Evolutionary conservation across 345 rosid species (phyloP).

Genomic region (Arabidopsis suecica): DNA sequence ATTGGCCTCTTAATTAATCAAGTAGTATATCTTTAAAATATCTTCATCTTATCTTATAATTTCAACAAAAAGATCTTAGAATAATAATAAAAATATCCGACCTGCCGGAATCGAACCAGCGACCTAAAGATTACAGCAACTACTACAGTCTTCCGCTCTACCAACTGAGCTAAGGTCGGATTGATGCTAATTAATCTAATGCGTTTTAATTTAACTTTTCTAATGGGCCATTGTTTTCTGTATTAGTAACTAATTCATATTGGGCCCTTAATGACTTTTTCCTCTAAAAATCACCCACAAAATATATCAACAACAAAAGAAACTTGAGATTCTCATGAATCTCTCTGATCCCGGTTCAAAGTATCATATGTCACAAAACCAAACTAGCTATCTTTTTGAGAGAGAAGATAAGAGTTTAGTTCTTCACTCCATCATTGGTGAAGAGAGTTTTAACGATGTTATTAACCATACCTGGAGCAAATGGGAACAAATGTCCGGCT

Average conservation of each 20-base stretch:
- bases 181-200: too few relatives aligned
- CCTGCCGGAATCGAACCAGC: constrained; percentile 55
- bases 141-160: constrained; percentile 95
- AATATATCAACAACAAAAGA: not conserved
- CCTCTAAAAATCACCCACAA: not conserved
- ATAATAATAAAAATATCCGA: not conserved
- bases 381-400: not conserved
- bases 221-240: not conserved
- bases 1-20: too few relatives aligned
- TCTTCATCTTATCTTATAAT: too few relatives aligned
- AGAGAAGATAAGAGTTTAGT: constrained; percentile 12
- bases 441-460: constrained; percentile 54
- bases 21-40: too few relatives aligned
- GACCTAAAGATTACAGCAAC: constrained; percentile 61
- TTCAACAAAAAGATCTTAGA: not conserved
- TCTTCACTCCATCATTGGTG: constrained; percentile 30
- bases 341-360: constrained; percentile 18
- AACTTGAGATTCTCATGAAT: constrained; percentile 3
- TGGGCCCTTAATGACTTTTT: too few relatives aligned
- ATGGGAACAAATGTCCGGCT: constrained; percentile 62
- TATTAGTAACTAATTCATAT: too few relatives aligned
- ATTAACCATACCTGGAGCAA: constrained; percentile 50
- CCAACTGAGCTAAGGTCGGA: constrained; percentile 97
- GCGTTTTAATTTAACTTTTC: too few relatives aligned
- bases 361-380: not conserved